Base-by-base conservation (phyloP, 768 basidiomycete species). In the Auricularia cornea region DNA sequence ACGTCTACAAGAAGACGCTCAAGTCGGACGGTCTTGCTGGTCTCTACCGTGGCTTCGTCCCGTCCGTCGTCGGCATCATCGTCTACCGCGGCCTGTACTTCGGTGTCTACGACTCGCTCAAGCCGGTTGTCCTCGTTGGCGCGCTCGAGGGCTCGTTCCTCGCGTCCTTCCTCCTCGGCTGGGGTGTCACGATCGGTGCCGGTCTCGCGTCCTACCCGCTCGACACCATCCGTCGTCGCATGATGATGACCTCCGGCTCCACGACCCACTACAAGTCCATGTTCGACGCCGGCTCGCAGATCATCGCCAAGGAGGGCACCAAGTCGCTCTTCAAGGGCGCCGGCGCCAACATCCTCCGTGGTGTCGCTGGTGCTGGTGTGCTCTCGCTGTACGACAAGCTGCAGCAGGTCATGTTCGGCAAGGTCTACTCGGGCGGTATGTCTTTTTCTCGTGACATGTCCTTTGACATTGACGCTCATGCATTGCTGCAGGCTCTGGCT, bases 171-270 rank as follows among this genome's bases (percentile, higher is more conserved):
- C 73, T 81, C 71, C 93, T 98, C 72, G 95, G 96, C 72, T 98
- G 96, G 96, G 92, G 90, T 87, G 96, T 98, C 74, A 99, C 97
- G 72, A 94, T 93, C 72, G 94, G 92, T 88, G 94, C 96, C 78
- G 96, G 96, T 86, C 90, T 98, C 79, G 95, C 95, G 75, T 98
- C 97, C 18, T 94, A 94, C 73, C 92, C 92, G 77, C 84, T 93
- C 62, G 92, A 94, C 73, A 94, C 92, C 63, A 93, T 94, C 70
- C 91, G 96, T 89, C 95, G 97, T 89, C 94, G 97, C 71, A 99
- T 99, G 97, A 99, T 99, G 97, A 98, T 98, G 96, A 98, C 97
- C 40, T 98, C 96, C 28, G 97, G 96, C 71, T 89, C 86, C 71
- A 84, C 85, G 71, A 86, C 89, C 66, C 94, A 98, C 88, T 98